Evolutionary conservation across 352 stramenopile genomes (phyloP), one percentile per base, ranked within the genome.

Genomic region (Pythium insidiosum): DNA sequence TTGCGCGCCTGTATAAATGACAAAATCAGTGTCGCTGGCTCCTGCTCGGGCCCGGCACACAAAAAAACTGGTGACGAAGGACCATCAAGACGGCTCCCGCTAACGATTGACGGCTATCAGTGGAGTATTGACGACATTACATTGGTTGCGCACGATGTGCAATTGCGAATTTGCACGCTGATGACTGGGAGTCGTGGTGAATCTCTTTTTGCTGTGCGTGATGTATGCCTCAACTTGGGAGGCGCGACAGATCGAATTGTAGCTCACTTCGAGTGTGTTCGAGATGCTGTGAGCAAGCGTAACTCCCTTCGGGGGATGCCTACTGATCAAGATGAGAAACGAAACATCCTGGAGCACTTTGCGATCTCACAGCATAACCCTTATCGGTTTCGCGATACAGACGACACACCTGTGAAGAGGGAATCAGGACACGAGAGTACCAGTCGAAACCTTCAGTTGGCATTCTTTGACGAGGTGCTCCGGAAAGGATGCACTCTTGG

Each of bases 281-380:
- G n/a, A n/a, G n/a, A n/a, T n/a, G n/a, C n/a, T n/a, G n/a, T n/a
- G n/a, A n/a, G n/a, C n/a, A n/a, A n/a, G n/a, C n/a, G n/a, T n/a
- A n/a, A n/a, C n/a, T n/a, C n/a, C n/a, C n/a, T n/a, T n/a, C n/a
- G n/a, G n/a, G n/a, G n/a, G n/a, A n/a, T n/a, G n/a, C n/a, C n/a
- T n/a, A n/a, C n/a, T n/a, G n/a, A n/a, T n/a, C n/a, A n/a, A n/a
- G n/a, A n/a, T n/a, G n/a, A n/a, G n/a, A 22, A 84, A 79, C 38
- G 81, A 81, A 45, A 84, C 41, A 16, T 89, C 20, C 46, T 89
- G 19, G 74, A 89, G 12, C 73, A 78, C 47, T 89, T 89, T 20
- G 52, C 66, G 6, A 89, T 89, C 50, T 48, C 56, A 19, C 64
- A 87, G 25, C 59, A 84, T 39, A 87, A 89, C 53, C 76, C 76